These are phyloP conservation scores for Tetrahymena elliotti DNA, from an alignment of 73 alveolate genomes.

Conservation along the genomic window DNA sequence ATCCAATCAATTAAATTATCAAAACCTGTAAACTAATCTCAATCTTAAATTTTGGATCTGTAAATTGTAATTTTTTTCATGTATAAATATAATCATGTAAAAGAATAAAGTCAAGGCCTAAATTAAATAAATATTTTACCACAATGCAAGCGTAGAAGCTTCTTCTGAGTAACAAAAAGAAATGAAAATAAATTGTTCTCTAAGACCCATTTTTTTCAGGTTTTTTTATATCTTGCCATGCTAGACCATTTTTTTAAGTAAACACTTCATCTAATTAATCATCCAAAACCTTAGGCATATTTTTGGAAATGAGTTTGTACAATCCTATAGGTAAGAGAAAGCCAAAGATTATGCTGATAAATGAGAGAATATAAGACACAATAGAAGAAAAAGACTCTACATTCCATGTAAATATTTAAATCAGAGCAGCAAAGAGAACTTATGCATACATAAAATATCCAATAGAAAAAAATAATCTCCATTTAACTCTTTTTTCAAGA, in stretches of 20 bases:
- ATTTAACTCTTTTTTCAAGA: neutral
- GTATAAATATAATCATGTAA: neutral
- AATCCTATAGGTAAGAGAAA: neutral
- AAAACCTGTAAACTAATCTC: neutral
- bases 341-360: neutral
- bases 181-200: neutral
- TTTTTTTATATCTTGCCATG: neutral
- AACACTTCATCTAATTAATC: neutral
- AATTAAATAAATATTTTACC: neutral
- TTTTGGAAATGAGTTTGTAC: neutral
- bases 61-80: neutral
- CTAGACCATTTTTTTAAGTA: neutral
- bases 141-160: neutral
- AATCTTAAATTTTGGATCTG: neutral
- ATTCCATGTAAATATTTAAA: neutral
- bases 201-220: neutral
- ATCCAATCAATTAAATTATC: neutral
- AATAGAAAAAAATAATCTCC: neutral
- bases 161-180: neutral
- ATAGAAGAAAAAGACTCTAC: neutral
- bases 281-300: neutral
- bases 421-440: neutral
- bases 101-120: neutral
- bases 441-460: neutral
- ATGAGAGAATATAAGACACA: neutral